Conservation (phyloP, 768 basidiomycete species). For the Harrya chromipes region DNA sequence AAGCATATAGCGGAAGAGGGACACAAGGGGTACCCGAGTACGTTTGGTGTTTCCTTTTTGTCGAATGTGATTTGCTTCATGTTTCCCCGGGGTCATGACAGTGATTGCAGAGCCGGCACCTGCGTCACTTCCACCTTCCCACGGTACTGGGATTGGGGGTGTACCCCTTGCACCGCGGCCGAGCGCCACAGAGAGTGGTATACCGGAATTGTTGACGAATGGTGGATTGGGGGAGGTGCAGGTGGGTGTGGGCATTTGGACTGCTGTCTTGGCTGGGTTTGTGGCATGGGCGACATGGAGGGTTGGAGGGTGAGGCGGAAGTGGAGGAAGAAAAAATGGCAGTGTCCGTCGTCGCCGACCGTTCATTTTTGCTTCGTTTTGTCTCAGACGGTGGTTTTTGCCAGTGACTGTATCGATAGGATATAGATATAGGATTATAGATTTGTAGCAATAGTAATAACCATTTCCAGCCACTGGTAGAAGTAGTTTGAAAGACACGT, state of each 20-base stretch:
- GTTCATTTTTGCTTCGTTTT: background rate
- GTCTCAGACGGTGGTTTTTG: background rate
- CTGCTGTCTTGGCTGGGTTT: constrained; percentile 5
- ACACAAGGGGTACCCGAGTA: constrained; percentile 29
- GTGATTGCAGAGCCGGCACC: constrained; percentile 44
- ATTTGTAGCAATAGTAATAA: constrained; percentile 11
- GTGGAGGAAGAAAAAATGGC: background rate
- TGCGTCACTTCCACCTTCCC: constrained; percentile 24
- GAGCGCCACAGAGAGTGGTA: constrained; percentile 8
- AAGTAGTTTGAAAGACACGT: background rate
- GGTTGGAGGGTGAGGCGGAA: constrained; percentile 9
- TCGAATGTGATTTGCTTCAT: background rate
- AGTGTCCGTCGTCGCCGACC: no score
- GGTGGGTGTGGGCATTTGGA: constrained; percentile 19
- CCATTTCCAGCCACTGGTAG: no score
- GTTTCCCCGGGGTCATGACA: constrained; percentile 11
- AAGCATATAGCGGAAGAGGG: constrained; percentile 34
- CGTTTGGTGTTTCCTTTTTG: background rate
- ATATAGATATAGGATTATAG: background rate
- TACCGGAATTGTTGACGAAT: constrained; percentile 8
- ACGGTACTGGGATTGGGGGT: constrained; percentile 26
- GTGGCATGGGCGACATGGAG: constrained; percentile 21
- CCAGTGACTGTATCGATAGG: constrained; percentile 7
- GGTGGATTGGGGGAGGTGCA: constrained; percentile 13
- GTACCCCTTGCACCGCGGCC: constrained; percentile 28